These are phyloP conservation scores for Yamadazyma spencermartinsiae DNA, from an alignment of 1,139 yeast species.

Conservation along the genomic window DNA sequence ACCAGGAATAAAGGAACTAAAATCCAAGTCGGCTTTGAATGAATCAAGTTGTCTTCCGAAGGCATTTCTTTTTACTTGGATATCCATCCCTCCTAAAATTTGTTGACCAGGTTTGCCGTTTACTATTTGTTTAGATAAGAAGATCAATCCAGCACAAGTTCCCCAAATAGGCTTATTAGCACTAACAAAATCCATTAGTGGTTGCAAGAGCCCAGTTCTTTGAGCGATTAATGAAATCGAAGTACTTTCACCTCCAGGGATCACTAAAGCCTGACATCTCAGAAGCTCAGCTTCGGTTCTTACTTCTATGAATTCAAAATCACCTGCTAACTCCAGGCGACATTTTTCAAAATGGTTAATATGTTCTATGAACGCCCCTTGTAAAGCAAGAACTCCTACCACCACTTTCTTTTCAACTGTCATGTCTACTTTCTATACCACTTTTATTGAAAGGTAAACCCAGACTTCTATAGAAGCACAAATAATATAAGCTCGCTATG, in stretches of 20 bases:
- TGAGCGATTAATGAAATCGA: conserved; percentile 73
- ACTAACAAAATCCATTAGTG: conserved; percentile 53
- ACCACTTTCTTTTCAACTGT: conserved; percentile 19
- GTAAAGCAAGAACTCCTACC: conserved; percentile 76
- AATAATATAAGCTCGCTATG: too few relatives aligned
- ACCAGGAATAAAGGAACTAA: conserved; percentile 46
- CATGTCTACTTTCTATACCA: conserved; percentile 6
- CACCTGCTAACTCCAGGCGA: conserved; percentile 20
- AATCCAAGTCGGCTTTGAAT: conserved; percentile 52
- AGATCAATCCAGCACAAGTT: conserved; percentile 82
- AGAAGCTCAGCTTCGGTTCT: conserved; percentile 51
- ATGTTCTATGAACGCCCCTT: conserved; percentile 81
- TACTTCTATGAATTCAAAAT: conserved; percentile 45
- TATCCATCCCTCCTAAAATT: conserved; percentile 64
- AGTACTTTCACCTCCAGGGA: conserved; percentile 86
- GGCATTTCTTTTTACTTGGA: conserved; percentile 69
- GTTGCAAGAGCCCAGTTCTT: conserved; percentile 57
- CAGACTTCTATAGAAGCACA: too few relatives aligned
- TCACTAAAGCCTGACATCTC: conserved; percentile 59
- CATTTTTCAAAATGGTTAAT: conserved; percentile 48
- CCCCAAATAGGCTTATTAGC: conserved; percentile 72
- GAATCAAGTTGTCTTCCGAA: conserved; percentile 80
- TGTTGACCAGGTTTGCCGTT: conserved; percentile 62
- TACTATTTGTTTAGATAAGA: conserved; percentile 56
- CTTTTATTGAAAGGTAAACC: too few relatives aligned